Percentiles rank a stretch among this genome's conserved stretches.
These are phyloP conservation scores for Sistotremastrum suecicum DNA, from an alignment of 768 basidiomycete genomes.

Conservation along the genomic window DNA sequence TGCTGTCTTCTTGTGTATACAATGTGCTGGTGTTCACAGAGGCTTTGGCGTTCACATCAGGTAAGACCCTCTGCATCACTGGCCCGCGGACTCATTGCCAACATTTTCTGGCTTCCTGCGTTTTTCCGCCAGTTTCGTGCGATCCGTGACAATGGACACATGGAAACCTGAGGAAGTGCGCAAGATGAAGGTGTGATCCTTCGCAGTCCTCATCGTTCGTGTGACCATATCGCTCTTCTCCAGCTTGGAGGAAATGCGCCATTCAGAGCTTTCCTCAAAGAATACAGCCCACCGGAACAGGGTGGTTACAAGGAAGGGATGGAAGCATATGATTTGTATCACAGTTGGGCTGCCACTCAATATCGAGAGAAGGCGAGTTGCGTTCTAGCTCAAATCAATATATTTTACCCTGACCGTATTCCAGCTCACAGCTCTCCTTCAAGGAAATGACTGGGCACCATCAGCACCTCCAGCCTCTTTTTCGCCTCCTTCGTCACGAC, in stretches of 20 bases:
- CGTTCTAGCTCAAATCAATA: neutral
- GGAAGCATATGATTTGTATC: slow-evolving; percentile 66
- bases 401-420: neutral
- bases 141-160: slow-evolving; percentile 93
- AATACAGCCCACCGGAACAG: slow-evolving; percentile 49
- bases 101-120: slow-evolving; percentile 3
- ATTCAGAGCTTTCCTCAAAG: slow-evolving; percentile 65
- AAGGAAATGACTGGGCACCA: slow-evolving; percentile 67
- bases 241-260: slow-evolving; percentile 82
- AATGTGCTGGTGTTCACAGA: slow-evolving; percentile 73
- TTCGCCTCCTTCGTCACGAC: slow-evolving; percentile 35
- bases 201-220: slow-evolving; percentile 1
- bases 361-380: slow-evolving; percentile 78
- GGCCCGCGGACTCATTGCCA: neutral
- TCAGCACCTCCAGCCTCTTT: slow-evolving; percentile 47
- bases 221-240: slow-evolving; percentile 5
- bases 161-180: slow-evolving; percentile 83
- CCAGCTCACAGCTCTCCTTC: slow-evolving; percentile 66
- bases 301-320: slow-evolving; percentile 55
- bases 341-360: slow-evolving; percentile 87
- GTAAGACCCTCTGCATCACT: slow-evolving; percentile 19
- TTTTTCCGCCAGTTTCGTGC: slow-evolving; percentile 51
- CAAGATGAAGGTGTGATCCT: slow-evolving; percentile 67
- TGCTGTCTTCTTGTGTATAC: slow-evolving; percentile 84
- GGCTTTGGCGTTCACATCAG: slow-evolving; percentile 92